Percentiles rank a stretch among this genome's conserved stretches.
Conservation (phyloP, 2,329 filamentous ascomycete genomes). For the Sarocladium oryzae region DNA sequence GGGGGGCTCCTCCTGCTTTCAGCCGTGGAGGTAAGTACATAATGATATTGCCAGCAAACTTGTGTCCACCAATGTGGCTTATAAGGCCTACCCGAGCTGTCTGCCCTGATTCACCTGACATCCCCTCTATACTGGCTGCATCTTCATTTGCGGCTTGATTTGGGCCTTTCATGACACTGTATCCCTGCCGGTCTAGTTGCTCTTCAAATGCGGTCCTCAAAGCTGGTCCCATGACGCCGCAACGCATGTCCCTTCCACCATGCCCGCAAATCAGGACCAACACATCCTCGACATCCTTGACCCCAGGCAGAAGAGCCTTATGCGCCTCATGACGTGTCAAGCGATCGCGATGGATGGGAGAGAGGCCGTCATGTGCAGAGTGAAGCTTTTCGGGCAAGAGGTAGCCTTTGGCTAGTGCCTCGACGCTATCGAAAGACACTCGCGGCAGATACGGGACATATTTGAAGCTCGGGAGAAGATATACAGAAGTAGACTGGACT, state of each 20-base stretch:
- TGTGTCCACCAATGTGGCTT: slow-evolving; percentile 78
- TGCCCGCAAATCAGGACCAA: slow-evolving; percentile 87
- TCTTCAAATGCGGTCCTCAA: slow-evolving; percentile 64
- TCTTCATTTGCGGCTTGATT: slow-evolving; percentile 26
- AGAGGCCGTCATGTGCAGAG: slow-evolving; percentile 51
- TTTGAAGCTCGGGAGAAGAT: slow-evolving; percentile 78
- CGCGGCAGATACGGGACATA: slow-evolving; percentile 68
- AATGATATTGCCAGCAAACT: slow-evolving; percentile 80
- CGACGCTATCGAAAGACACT: slow-evolving; percentile 47
- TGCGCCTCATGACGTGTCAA: slow-evolving; percentile 45
- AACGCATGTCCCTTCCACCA: slow-evolving; percentile 71
- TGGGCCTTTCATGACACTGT: slow-evolving; percentile 41
- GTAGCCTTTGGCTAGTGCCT: slow-evolving; percentile 57
- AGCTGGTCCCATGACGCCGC: slow-evolving; percentile 72
- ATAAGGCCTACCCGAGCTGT: slow-evolving; percentile 62
- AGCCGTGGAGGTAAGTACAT: slow-evolving; percentile 63
- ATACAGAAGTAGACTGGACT: slow-evolving; percentile 55
- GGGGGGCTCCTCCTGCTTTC: slow-evolving; percentile 32
- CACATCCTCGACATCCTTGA: slow-evolving; percentile 58
- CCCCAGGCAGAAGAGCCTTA: slow-evolving; percentile 45
- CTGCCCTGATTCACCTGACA: slow-evolving; percentile 11
- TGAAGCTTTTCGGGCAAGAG: slow-evolving; percentile 59
- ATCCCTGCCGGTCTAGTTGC: slow-evolving; percentile 42
- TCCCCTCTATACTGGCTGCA: slow-evolving; percentile 16
- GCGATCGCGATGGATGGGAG: slow-evolving; percentile 49